Percentiles rank a stretch among this genome's conserved stretches.
These are phyloP conservation scores for Fusarium sp. DNA, from an alignment of 2,329 filamentous ascomycete genomes.

Conservation along the genomic window DNA sequence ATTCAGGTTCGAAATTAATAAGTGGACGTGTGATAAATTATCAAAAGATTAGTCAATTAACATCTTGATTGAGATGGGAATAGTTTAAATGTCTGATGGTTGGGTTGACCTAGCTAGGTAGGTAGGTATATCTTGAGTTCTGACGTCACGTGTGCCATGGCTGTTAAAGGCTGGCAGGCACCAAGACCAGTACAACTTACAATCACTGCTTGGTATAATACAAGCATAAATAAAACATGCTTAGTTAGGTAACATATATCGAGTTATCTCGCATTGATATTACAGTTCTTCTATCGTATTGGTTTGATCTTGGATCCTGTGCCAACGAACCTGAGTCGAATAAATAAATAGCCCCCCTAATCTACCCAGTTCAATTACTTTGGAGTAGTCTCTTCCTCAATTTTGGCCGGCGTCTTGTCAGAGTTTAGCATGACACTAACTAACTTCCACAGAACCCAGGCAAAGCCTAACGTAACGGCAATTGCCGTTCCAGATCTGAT, in stretches of 20 bases:
- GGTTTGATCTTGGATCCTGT: too few relatives aligned
- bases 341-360: background rate
- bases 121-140: constrained; percentile 5
- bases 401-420: background rate
- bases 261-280: background rate
- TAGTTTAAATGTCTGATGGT: constrained; percentile 1
- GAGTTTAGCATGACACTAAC: constrained; percentile 27
- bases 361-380: constrained; percentile 38
- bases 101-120: background rate
- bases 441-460: constrained; percentile 77
- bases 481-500: constrained; percentile 68
- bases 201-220: background rate
- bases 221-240: background rate
- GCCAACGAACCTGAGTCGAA: background rate
- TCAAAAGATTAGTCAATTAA: constrained; percentile 3
- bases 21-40: constrained; percentile 6
- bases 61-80: constrained; percentile 12
- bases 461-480: constrained; percentile 73
- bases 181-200: background rate
- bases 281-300: background rate
- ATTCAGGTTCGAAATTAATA: background rate
- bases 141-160: constrained; percentile 47
- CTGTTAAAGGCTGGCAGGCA: background rate
- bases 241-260: background rate
- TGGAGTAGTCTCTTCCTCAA: constrained; percentile 2